Conservation (phyloP, 148 eudicot species). For the Mesembryanthemum crystallinum region DNA sequence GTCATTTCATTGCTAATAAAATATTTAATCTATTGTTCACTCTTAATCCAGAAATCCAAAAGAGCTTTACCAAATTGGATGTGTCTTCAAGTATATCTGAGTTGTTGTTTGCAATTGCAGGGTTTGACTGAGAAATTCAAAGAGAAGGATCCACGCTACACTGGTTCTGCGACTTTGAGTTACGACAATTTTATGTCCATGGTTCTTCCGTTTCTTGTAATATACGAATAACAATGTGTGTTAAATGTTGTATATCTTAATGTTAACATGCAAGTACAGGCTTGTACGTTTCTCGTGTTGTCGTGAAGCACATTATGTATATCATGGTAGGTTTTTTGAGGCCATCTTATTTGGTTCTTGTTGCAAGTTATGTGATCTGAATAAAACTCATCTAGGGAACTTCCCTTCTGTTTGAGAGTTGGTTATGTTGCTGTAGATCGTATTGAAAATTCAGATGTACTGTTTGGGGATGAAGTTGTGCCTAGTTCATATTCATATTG, state of each 20-base stretch:
- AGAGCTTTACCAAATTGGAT: background rate
- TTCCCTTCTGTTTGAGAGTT: background rate
- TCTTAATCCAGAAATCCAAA: background rate
- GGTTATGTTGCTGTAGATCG: background rate
- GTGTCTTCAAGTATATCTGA: background rate
- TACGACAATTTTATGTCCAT: slow-evolving; percentile 73
- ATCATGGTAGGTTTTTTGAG: slow-evolving; percentile 4
- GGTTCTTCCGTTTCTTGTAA: slow-evolving; percentile 68
- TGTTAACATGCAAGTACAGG: background rate
- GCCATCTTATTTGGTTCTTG: background rate
- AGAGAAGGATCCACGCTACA: slow-evolving; percentile 65
- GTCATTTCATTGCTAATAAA: background rate
- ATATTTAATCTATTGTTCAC: background rate
- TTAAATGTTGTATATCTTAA: background rate
- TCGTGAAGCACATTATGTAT: background rate
- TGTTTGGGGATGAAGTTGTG: background rate
- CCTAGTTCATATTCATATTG: background rate
- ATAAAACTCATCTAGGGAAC: background rate
- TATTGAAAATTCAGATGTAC: background rate
- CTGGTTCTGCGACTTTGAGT: slow-evolving; percentile 58
- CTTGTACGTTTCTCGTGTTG: background rate
- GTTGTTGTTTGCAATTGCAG: slow-evolving; percentile 31
- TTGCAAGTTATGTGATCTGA: background rate
- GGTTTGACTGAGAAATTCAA: slow-evolving; percentile 85
- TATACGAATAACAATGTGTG: slow-evolving; percentile 18